Base-by-base conservation (phyloP, 2,329 filamentous ascomycete species). In the Emericellopsis cladophorae region DNA sequence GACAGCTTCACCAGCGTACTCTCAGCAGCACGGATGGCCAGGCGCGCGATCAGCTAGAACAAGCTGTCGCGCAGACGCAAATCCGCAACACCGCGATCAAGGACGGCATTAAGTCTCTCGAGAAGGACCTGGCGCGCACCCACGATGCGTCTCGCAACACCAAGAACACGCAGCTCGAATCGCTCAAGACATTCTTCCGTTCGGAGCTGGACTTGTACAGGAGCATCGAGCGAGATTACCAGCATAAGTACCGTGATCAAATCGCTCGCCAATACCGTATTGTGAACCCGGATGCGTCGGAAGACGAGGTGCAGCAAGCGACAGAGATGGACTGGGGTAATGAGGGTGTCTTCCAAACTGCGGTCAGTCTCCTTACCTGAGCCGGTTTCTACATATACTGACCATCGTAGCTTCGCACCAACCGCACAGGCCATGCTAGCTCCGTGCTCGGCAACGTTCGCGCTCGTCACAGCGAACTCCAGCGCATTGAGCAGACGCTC, bases 191-290 rank as follows among this genome's bases (percentile, higher is more conserved):
- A 46, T 76, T 78, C 42, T 89, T 89, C 63, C 76, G 80, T 64
- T 73, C 72, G 46, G 79, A 84, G 57, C 68, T 89, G 47, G 71
- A 79, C 55, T 74, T 74, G 50, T 88, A 84, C 59, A 71, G 81
- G 54, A 65, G 73, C 49, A 79, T 85, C 55, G 85, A 92, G 67
- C 67, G 73, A 44, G 70, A 73, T 36, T 89, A 86, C 65, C 72
- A 76, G 54, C 70, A 76, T 55, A 69, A 79, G 48, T 87, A 87
- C 59, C 74, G 80, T 45, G 81, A 88, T 47, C 82, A 87, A 59
- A 86, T 90, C 55, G 76, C 77, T 44, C 74, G 85, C 52, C 85
- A 92, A 61, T 89, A 85, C 61, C 72, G 77, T 42, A 88, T 90
- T 54, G 83, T 87, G 49, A 86, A 88, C 57, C 84, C 84, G 40